Percentiles rank a stretch among this genome's conserved stretches.
Evolutionary conservation across 192 early-diverging fungal genomes (phyloP).

Genomic region (Backusella psychrophila): DNA sequence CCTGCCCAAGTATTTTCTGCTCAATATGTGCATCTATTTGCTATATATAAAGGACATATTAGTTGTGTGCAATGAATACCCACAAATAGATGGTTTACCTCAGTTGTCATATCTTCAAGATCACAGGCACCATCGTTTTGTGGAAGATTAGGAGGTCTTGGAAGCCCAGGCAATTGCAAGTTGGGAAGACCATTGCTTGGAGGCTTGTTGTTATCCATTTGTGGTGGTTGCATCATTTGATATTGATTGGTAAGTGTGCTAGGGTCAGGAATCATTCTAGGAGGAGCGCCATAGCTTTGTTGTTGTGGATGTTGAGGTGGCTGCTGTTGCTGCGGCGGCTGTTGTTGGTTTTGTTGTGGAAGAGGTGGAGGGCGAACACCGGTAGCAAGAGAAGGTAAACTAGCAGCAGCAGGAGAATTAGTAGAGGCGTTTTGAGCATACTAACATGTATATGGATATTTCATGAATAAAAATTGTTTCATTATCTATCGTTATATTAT

Average conservation of each 20-base stretch:
- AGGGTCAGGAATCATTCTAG: constrained; percentile 5
- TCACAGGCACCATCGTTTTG: constrained; percentile 61
- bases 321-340: not conserved
- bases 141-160: constrained; percentile 40
- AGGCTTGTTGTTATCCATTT: constrained; percentile 6
- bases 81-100: constrained; percentile 1
- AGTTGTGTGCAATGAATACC: not conserved
- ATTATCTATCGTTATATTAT: not conserved
- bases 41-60: constrained; percentile 14
- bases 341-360: not conserved
- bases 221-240: constrained; percentile 11
- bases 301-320: constrained; percentile 6
- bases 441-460: not conserved
- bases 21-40: constrained; percentile 56
- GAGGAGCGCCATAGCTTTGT: constrained; percentile 1
- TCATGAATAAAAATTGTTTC: not conserved
- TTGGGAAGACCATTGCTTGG: not conserved
- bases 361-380: not conserved
- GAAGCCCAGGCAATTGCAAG: constrained; percentile 21
- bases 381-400: constrained; percentile 22
- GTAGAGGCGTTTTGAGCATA: constrained; percentile 9
- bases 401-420: constrained; percentile 24
- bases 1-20: constrained; percentile 37
- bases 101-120: constrained; percentile 14
- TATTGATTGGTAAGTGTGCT: constrained; percentile 6